Evolutionary conservation across 805 yeast genomes (phyloP), one percentile per base, ranked within the genome.

Genomic region (Starmera amethionina): DNA sequence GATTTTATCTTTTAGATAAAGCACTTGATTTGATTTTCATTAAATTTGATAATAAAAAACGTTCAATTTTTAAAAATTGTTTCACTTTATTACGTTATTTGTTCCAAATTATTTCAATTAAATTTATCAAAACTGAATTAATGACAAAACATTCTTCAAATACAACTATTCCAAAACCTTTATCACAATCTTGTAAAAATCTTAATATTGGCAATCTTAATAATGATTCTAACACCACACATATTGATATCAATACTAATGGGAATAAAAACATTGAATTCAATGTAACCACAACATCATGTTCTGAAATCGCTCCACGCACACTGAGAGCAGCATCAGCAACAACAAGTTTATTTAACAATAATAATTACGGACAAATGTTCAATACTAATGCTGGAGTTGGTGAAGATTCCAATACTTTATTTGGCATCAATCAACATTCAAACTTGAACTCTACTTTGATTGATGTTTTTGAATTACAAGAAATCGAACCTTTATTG

Each of bases 291-390:
- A 55, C 61, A 3, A 51, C 58, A 3, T 53, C 58, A 9, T 57
- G 62, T 41, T 51, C 61, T 2, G 60, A 56, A 43, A 53, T 57
- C 32, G 60, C 62, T 1, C 62, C 63, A 42, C 46, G 62, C 40
- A 52, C 60, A 25, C 54, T 55, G 50, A 46, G 58, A 34, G 54
- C 59, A 2, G 41, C 50, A 18, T 51, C 54, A 22, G 56, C 51
- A 15, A 49, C 34, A 40, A 47, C 39, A 41, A 46, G 30, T 45
- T 22, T 22, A 22, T 22, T 22, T 8, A 22, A 22, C 9, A 22
- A 22, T 22, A 22, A 22, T 22, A 46, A 7, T 41, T 43, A 19
- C 39, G 40, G 30, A 43, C 38, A 22, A 6, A n/a, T 22, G 4
- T 22, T 14, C 38, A 39, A 11, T 35, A 39, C 11, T 14, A 25